Base-by-base conservation (phyloP, 2,329 filamentous ascomycete species). In the Epicoccum nigrum region DNA sequence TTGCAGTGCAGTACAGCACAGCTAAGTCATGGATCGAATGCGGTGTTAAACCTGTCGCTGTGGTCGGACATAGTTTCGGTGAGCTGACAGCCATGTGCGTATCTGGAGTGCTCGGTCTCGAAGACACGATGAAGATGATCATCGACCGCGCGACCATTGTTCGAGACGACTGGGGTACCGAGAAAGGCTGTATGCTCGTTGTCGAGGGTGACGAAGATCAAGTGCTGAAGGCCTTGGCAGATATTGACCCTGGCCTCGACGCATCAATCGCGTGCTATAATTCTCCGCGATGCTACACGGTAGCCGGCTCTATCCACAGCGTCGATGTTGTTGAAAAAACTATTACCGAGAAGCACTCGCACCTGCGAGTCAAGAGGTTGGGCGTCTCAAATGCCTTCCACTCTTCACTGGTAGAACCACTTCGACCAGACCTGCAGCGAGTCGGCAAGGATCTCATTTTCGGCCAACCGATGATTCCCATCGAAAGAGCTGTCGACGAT, bases 231-330 rank as follows among this genome's bases (percentile, higher is more conserved):
- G 15, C 49, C 9, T 16, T 54, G 25, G 17, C 17, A 7, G 39
- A 51, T 23, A 16, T 28, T 11, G 40, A 45, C 16, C 31, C 56
- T 25, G 16, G 63, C 53, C 63, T 59, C 44, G 41, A 45, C 23
- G 56, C 60, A 35, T 55, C 73, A 2, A 76, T 83, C 28, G 80
- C 81, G 0, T 83, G 80, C 57, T 71, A 52, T 59, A 69, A 64
- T 37, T 54, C 41, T 0, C 75, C 75, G 0, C 57, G 51, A 4
- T 78, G 69, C 51, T 76, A 77, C 56, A 76, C 75, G 0, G 20
- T 83, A 2, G 76, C 75, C 20, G 62, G 63, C 2, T 47, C 49
- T 7, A 11, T 19, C 7, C 19, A 28, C 13, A 42, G 47, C 5
- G 51, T 60, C 5, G 64, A 75, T 12, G 4, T 27, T 27, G n/a